Evolutionary conservation across 495 filamentous ascomycete genomes (phyloP), one percentile per base, ranked within the genome.

Genomic region (Xylaria grammica): DNA sequence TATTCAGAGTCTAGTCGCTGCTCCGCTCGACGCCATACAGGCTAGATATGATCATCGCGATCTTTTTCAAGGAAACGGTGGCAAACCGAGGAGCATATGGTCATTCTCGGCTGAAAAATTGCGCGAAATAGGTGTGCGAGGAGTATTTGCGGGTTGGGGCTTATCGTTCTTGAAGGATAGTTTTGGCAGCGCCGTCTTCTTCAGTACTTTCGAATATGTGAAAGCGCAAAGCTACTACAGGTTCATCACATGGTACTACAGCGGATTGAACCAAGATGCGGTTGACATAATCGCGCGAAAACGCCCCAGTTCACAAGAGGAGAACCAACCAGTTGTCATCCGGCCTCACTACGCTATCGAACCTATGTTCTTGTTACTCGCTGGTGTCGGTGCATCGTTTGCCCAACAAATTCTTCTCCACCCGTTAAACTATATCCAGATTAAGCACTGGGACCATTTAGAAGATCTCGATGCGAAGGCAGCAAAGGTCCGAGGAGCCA

Each of bases 11-110:
- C 69, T 96, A 27, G 76, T 94, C 24, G 93, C 93, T 0, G 92
- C 93, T 0, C 93, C 93, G 1, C 80, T 97, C n/a, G 93, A 97
- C 72, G 93, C 93, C 4, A 82, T 97, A 7, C 90, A 93, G 72
- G 87, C 92, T 26, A 86, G 93, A 46, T 90, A 93, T 66, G 87
- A 89, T 52, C 87, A 89, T 46, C 81, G 78, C 52, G 89, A 92
- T 50, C 84, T 93, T 65, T 77, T 91, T 8, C 79, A 85, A 60
- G 86, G 86, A 7, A 85, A 85, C 2, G 61, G 65, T 32, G 65
- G 69, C n/a, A 68, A 70, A 60, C 91, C 92, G 66, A 85, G 82
- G 65, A 93, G 84, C 69, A 92, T 97, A 86, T 97, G 91, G 91
- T 80, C 87, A 2, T 97, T 95, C 67, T 86, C 87, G 3, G 76